These are phyloP conservation scores for Globisporangium nagaii DNA, from an alignment of 352 stramenopile species.

Conservation along the genomic window DNA sequence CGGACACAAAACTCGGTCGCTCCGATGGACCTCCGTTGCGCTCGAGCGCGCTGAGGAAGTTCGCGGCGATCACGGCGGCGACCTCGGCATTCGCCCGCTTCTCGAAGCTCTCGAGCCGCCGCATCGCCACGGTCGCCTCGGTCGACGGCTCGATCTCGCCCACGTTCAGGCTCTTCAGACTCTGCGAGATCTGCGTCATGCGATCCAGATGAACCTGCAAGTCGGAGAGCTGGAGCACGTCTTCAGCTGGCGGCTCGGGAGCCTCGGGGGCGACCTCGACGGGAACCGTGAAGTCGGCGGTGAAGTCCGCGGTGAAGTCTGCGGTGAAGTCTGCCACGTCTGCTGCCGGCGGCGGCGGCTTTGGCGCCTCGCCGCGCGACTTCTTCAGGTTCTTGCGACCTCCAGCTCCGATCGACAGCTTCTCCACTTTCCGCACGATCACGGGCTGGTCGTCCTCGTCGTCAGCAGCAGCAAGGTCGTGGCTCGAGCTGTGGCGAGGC, in stretches of 20 bases:
- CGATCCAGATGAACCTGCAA: constrained; percentile 68
- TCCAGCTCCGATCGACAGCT: constrained; percentile 33
- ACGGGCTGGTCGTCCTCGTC: constrained; percentile 26
- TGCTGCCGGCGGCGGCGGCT: constrained; percentile 6
- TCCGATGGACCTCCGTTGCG: constrained; percentile 9
- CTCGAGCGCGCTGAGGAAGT: constrained; percentile 46
- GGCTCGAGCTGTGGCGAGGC: constrained; percentile 8
- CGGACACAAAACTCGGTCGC: constrained; percentile 6
- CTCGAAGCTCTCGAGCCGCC: constrained; percentile 44
- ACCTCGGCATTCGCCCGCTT: constrained; percentile 44
- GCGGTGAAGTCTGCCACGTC: constrained; percentile 19
- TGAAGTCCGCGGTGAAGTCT: constrained; percentile 17
- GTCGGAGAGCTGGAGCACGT: constrained; percentile 49
- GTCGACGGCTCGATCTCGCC: constrained; percentile 41
- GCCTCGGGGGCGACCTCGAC: neutral
- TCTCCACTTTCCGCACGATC: constrained; percentile 41
- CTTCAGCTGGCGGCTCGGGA: constrained; percentile 4
- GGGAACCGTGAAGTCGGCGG: constrained; percentile 13
- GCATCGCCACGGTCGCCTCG: constrained; percentile 37
- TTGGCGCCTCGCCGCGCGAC: constrained; percentile 3
- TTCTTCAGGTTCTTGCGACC: constrained; percentile 27
- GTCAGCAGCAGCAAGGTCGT: constrained; percentile 9
- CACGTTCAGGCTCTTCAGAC: constrained; percentile 35
- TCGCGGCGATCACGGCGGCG: constrained; percentile 49
- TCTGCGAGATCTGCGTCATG: constrained; percentile 72